Evolutionary conservation across 2,329 filamentous ascomycete species (phyloP).

Genomic region (Curvularia hawaiiensis): DNA sequence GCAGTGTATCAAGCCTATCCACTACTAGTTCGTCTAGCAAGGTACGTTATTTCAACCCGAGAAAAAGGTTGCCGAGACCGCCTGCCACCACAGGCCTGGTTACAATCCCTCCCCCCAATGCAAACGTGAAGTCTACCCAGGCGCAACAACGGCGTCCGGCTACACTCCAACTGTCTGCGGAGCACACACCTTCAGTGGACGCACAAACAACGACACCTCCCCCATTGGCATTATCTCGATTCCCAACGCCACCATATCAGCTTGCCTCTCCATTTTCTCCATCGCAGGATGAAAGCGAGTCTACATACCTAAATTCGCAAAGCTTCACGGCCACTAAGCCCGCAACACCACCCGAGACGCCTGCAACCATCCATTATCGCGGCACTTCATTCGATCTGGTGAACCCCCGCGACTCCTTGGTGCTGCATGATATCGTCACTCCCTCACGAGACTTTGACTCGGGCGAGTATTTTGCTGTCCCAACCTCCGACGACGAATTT

Average conservation of each 20-base stretch:
- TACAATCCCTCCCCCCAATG: conserved; percentile 17
- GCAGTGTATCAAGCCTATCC: conserved; percentile 23
- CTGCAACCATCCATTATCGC: conserved; percentile 47
- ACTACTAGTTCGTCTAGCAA: conserved; percentile 23
- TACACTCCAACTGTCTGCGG: conserved; percentile 27
- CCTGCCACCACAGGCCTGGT: conserved; percentile 20
- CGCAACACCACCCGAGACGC: conserved; percentile 45
- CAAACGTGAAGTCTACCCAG: conserved; percentile 24
- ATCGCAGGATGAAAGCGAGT: conserved; percentile 27
- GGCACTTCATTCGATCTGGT: conserved; percentile 49
- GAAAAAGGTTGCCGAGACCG: conserved; percentile 45
- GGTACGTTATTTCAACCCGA: conserved; percentile 40
- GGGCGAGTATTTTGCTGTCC: conserved; percentile 37
- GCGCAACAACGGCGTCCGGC: conserved; percentile 24
- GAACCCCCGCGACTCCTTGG: conserved; percentile 46
- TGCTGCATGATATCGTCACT: conserved; percentile 45
- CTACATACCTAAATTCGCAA: conserved; percentile 25
- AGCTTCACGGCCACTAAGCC: conserved; percentile 36
- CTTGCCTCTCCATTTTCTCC: conserved; percentile 29
- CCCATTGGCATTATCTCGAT: conserved; percentile 43
- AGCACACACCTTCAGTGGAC: conserved; percentile 27
- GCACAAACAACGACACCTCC: conserved; percentile 25
- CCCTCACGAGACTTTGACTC: conserved; percentile 44
- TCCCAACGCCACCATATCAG: conserved; percentile 40
- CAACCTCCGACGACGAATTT: conserved; percentile 30